phyloP scores from a whole-genome alignment of 768 basidiomycete genomes.

The Russula compacta region DNA sequence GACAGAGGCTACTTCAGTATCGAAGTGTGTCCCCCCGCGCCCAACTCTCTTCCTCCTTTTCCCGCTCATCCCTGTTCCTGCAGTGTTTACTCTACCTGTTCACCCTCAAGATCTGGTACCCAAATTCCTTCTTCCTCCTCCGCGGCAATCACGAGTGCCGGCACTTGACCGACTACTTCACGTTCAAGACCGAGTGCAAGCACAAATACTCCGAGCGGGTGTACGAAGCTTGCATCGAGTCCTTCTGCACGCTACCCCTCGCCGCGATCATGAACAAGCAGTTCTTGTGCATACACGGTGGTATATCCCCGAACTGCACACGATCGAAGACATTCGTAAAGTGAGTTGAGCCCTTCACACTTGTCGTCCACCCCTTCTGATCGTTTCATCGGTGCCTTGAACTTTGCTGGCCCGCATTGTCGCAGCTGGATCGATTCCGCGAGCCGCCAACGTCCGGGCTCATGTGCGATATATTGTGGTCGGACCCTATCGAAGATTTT shows the following conservation, averaged over 20 bases:
- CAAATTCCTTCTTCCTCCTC: conserved; percentile 89
- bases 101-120: conserved; percentile 99
- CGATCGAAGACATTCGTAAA: conserved; percentile 85
- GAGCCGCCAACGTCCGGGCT: conserved; percentile 96
- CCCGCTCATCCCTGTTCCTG: not conserved
- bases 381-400: not conserved
- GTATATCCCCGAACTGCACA: conserved; percentile 88
- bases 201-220: conserved; percentile 97
- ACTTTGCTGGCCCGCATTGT: not conserved
- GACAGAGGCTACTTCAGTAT: conserved; percentile 72
- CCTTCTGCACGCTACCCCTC: conserved; percentile 89
- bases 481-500: conserved; percentile 96
- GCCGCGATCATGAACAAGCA: conserved; percentile 99
- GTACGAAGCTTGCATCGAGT: conserved; percentile 97
- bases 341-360: conserved; percentile 35
- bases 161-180: conserved; percentile 97
- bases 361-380: not conserved
- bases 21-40: conserved; percentile 36
- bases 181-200: conserved; percentile 98
- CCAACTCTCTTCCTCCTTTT: not conserved
- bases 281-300: conserved; percentile 97
- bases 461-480: conserved; percentile 99
- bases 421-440: conserved; percentile 91
- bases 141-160: conserved; percentile 99
- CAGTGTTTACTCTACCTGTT: conserved; percentile 97